Evolutionary conservation across 257 asterid species (phyloP).

Genomic region (Hygrophila difformis): DNA sequence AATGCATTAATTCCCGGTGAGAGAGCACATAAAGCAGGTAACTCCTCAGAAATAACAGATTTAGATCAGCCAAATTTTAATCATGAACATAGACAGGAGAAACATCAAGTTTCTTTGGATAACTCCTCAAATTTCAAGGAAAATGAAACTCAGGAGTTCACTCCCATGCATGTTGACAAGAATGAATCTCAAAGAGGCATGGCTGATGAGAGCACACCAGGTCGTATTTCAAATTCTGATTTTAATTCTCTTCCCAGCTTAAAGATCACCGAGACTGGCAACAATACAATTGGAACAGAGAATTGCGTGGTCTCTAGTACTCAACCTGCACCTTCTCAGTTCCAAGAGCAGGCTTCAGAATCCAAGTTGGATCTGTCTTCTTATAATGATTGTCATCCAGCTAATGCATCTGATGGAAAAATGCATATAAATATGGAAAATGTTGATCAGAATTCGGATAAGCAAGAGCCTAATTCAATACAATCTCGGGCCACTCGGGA

Average conservation of each 20-base stretch:
- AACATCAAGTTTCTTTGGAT: too few relatives aligned
- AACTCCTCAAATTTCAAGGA: constrained; percentile 18
- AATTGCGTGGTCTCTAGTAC: constrained; percentile 20
- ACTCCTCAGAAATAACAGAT: constrained; percentile 21
- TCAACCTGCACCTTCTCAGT: constrained; percentile 15
- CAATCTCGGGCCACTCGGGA: constrained; percentile 19
- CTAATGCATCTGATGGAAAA: constrained; percentile 9
- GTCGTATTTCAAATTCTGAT: constrained; percentile 12
- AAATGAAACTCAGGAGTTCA: constrained; percentile 23
- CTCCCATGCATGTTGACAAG: constrained; percentile 24
- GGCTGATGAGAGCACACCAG: constrained; percentile 13
- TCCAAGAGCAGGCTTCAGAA: constrained; percentile 18
- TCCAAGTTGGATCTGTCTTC: constrained; percentile 11
- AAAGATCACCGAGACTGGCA: constrained; percentile 4
- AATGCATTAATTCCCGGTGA: constrained; percentile 14
- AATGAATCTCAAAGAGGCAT: constrained; percentile 18
- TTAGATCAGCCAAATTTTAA: background rate
- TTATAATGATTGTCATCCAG: constrained; percentile 6
- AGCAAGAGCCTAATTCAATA: constrained; percentile 13
- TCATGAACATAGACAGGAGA: too few relatives aligned
- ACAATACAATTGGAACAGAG: constrained; percentile 16
- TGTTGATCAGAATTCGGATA: constrained; percentile 12
- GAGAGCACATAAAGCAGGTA: constrained; percentile 27
- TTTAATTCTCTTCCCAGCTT: background rate
- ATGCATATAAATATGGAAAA: constrained; percentile 16